Percentiles rank a stretch among this genome's conserved stretches.
These are phyloP conservation scores for Phoma sp. DNA, from an alignment of 2,329 filamentous ascomycete species.

Conservation along the genomic window DNA sequence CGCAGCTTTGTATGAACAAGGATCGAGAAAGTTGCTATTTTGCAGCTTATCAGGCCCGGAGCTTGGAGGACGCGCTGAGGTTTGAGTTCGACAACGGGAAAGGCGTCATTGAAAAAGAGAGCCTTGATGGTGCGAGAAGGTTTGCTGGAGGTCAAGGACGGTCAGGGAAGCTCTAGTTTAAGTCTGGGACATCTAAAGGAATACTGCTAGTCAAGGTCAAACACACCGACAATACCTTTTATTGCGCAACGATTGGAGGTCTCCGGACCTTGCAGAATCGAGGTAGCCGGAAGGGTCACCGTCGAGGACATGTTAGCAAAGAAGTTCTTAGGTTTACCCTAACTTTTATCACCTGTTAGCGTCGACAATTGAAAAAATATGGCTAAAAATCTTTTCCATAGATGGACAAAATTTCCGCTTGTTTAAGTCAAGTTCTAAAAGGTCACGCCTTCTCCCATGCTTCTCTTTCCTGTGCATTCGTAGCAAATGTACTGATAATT, in stretches of 20 bases:
- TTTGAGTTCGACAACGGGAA: slow-evolving; percentile 58
- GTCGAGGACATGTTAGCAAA: too few relatives aligned
- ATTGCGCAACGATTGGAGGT: too few relatives aligned
- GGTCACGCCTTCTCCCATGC: slow-evolving; percentile 23
- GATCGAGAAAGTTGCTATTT: slow-evolving; percentile 61
- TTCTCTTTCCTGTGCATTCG: slow-evolving; percentile 27
- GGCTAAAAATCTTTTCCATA: too few relatives aligned
- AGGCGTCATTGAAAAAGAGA: slow-evolving; percentile 54
- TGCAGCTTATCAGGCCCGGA: slow-evolving; percentile 56
- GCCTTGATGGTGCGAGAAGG: slow-evolving; percentile 50
- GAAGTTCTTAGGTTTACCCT: too few relatives aligned
- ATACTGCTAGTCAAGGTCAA: too few relatives aligned
- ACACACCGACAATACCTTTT: too few relatives aligned
- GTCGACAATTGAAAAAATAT: too few relatives aligned
- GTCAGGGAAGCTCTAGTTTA: slow-evolving; percentile 39
- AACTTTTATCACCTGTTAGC: too few relatives aligned
- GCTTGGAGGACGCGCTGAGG: slow-evolving; percentile 60
- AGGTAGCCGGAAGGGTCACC: too few relatives aligned
- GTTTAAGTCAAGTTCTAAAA: background rate
- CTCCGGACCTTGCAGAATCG: too few relatives aligned
- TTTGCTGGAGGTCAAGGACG: slow-evolving; percentile 53
- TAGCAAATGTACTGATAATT: slow-evolving; percentile 31
- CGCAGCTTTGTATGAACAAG: slow-evolving; percentile 60
- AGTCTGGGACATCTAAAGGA: too few relatives aligned
- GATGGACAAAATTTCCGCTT: too few relatives aligned